A percentile compares a stretch with the other conserved stretches of the same genome.
phyloP scores from a whole-genome alignment of 2,329 filamentous ascomycete species.

The Tetracladium maxilliforme region DNA sequence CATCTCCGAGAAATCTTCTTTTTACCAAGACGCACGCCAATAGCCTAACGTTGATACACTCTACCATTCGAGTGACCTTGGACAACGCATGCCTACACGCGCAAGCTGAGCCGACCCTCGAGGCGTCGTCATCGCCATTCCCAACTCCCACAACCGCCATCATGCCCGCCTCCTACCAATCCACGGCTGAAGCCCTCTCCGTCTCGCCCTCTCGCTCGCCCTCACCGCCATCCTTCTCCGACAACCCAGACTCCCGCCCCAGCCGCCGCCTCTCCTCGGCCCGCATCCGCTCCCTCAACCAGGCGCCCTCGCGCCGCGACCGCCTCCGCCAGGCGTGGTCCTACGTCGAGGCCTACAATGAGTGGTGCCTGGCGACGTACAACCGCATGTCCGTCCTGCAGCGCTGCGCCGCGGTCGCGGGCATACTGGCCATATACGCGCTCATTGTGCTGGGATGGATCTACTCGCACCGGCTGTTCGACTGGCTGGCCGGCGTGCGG shows the following conservation, averaged over 20 bases:
- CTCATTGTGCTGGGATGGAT: constrained; percentile 55
- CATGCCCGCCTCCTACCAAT: constrained; percentile 37
- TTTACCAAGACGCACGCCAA: no score
- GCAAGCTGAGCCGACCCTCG: no score
- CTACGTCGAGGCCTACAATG: constrained; percentile 14
- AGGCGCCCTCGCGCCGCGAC: constrained; percentile 26
- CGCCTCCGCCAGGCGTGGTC: constrained; percentile 8
- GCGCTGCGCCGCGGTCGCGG: constrained; percentile 36
- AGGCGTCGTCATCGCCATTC: constrained; percentile 1
- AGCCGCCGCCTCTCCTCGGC: constrained; percentile 21
- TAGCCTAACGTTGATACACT: no score
- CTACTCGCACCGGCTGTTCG: constrained; percentile 70
- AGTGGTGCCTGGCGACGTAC: constrained; percentile 32
- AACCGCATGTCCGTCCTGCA: constrained; percentile 43
- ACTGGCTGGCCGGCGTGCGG: constrained; percentile 56
- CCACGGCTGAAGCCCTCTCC: constrained; percentile 32
- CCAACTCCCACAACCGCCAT: constrained; percentile 5
- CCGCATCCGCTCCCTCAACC: constrained; percentile 17
- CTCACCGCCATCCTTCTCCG: constrained; percentile 13
- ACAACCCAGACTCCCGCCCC: neutral
- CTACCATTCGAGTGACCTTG: no score
- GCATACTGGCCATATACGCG: constrained; percentile 29
- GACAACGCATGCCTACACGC: no score
- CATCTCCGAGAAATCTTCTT: no score
- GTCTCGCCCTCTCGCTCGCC: constrained; percentile 31